A percentile compares a stretch with the other conserved stretches of the same genome.
These are phyloP conservation scores for Aspergillus panamensis DNA, from an alignment of 495 filamentous ascomycete species.

Conservation along the genomic window DNA sequence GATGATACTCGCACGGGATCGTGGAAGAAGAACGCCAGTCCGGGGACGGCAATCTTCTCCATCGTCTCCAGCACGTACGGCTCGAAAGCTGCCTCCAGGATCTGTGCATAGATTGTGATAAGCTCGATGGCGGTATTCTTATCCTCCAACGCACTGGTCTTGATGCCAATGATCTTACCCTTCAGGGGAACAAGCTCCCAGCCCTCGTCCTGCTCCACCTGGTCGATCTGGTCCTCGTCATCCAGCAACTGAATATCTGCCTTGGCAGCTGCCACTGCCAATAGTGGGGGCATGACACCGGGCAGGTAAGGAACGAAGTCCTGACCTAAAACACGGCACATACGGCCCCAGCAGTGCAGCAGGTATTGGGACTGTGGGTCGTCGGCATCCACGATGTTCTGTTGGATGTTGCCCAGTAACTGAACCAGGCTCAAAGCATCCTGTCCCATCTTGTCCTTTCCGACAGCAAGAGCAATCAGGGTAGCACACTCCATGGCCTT, in stretches of 20 bases:
- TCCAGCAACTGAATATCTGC: conserved; percentile 97
- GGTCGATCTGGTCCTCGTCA: conserved; percentile 89
- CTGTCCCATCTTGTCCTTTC: conserved; percentile 81
- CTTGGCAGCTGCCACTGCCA: conserved; percentile 88
- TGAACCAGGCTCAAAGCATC: conserved; percentile 86
- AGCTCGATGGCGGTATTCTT: conserved; percentile 99
- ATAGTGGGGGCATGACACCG: conserved; percentile 89
- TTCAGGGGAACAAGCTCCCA: conserved; percentile 97
- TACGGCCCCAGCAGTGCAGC: conserved; percentile 98
- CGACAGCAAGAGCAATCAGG: conserved; percentile 91
- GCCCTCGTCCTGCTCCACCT: conserved; percentile 90
- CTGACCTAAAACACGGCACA: conserved; percentile 88
- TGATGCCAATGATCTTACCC: conserved; percentile 97
- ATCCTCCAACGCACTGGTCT: conserved; percentile 93
- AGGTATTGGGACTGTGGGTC: conserved; percentile 97
- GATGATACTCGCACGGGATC: conserved; percentile 95
- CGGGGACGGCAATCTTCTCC: conserved; percentile 92
- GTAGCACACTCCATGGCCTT: conserved; percentile 99
- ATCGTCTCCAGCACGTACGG: conserved; percentile 89
- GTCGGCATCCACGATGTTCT: conserved; percentile 83
- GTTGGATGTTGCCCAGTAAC: conserved; percentile 80
- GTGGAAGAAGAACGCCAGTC: conserved; percentile 98
- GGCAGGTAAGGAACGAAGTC: conserved; percentile 91
- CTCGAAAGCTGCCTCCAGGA: conserved; percentile 86
- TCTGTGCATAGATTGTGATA: conserved; percentile 93